Evolutionary conservation across 805 yeast genomes (phyloP), one percentile per base, ranked within the genome.

Genomic region (Kregervanrija pseudodelftensis): DNA sequence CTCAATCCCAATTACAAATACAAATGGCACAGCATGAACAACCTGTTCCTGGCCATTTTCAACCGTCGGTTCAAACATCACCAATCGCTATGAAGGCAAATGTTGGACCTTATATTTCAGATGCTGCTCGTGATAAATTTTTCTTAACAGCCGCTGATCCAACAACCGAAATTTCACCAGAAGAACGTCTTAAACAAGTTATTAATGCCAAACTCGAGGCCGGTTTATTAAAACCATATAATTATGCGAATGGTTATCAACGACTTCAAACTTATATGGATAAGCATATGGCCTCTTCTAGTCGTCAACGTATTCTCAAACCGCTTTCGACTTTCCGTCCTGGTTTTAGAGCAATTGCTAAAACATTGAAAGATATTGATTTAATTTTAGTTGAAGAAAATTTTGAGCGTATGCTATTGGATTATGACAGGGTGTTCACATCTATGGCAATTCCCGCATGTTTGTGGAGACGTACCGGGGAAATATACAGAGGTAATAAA

Each of bases 361-460:
- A 88, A 53, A 83, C 95, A 1, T 68, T 91, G 51, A 87, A 86
- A 56, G 97, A 90, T 62, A 86, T 89, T 9, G 98, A 91, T 63
- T 70, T 91, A 57, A 90, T 90, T 4, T 67, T 89, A 33, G 97
- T 91, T 4, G 98, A 91, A 56, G 98, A 91, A 63, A 83, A 84
- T 45, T 91, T 91, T 59, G 98, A 91, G 66, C 72, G 97, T 50
- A 86, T 91, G 95, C 66, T 91, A 38, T 68, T 91, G 42, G 96
- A 91, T 55, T 89, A 91, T 58, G 98, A 91, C 61, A 73, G 98
- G 33, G 96, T 91, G 3, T 91, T 91, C 66, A 89, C 97, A 0
- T 84, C 95, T 4, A 89, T 91, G 96, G 96, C 97, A 7, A 88
- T 91, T 49, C 98, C 98, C 1, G 96, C 97, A 1, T 91, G 98